Percentiles rank a stretch among this genome's conserved stretches.
Evolutionary conservation across 2,329 filamentous ascomycete genomes (phyloP).

Genomic region (Microsporum audouinii): DNA sequence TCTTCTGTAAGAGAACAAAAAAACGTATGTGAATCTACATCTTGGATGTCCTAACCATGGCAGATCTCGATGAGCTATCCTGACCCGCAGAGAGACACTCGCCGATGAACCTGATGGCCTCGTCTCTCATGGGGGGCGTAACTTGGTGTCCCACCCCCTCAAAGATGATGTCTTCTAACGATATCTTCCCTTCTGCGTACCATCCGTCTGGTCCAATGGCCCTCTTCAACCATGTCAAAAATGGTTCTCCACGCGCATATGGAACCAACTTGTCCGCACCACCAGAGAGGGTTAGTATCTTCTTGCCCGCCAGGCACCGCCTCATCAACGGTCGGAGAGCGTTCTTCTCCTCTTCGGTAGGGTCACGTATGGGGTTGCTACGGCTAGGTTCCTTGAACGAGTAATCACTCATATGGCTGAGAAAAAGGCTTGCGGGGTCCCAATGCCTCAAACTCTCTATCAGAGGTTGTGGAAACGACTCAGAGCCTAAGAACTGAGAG

Average conservation of each 20-base stretch:
- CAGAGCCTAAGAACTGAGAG: slow-evolving; percentile 59
- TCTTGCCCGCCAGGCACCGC: slow-evolving; percentile 39
- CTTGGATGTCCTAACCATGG: slow-evolving; percentile 24
- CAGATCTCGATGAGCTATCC: slow-evolving; percentile 15
- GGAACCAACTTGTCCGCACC: slow-evolving; percentile 51
- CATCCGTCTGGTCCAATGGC: slow-evolving; percentile 31
- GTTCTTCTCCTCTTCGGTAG: slow-evolving; percentile 34
- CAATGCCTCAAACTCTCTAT: slow-evolving; percentile 50
- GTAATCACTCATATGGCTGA: slow-evolving; percentile 38
- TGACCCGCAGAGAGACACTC: slow-evolving; percentile 27
- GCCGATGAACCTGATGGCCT: slow-evolving; percentile 44
- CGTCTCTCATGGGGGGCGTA: slow-evolving; percentile 44
- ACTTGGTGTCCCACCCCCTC: slow-evolving; percentile 49
- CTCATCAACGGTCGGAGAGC: slow-evolving; percentile 35
- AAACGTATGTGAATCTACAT: neutral
- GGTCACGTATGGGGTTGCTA: slow-evolving; percentile 24
- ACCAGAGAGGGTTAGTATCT: slow-evolving; percentile 43
- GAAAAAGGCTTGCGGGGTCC: slow-evolving; percentile 67
- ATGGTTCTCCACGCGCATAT: slow-evolving; percentile 45
- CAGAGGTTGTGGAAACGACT: slow-evolving; percentile 62
- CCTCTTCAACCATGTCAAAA: slow-evolving; percentile 46
- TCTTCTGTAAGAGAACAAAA: neutral
- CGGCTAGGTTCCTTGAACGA: slow-evolving; percentile 19
- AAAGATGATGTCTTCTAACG: slow-evolving; percentile 48
- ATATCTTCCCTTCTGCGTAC: slow-evolving; percentile 41